A percentile compares a stretch with the other conserved stretches of the same genome.
Evolutionary conservation across 2,329 filamentous ascomycete species (phyloP).

Genomic region (Pseudofabraea citricarpa): DNA sequence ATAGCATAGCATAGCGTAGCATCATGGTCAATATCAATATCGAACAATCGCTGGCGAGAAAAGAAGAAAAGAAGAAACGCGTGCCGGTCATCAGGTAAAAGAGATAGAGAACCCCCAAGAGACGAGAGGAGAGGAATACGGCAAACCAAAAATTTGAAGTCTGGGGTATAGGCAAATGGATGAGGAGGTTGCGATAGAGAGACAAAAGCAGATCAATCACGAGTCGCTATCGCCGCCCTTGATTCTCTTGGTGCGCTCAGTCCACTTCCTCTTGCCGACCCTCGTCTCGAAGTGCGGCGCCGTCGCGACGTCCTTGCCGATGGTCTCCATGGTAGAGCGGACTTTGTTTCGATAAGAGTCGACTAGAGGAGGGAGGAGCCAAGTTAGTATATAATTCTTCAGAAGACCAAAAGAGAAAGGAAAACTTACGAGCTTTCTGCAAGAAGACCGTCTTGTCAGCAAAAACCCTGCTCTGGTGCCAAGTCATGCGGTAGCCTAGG

Average conservation of each 20-base stretch:
- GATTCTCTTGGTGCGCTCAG: slow-evolving; percentile 47
- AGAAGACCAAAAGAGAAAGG: neutral
- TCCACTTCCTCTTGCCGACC: slow-evolving; percentile 75
- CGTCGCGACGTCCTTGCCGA: slow-evolving; percentile 70
- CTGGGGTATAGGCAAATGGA: neutral
- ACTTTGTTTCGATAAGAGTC: slow-evolving; percentile 95
- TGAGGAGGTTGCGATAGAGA: too few species aligned
- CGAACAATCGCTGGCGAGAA: neutral
- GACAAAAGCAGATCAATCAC: neutral
- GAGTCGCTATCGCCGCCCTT: slow-evolving; percentile 11
- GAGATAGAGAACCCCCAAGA: neutral
- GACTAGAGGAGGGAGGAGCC: slow-evolving; percentile 48
- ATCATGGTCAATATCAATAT: too few species aligned
- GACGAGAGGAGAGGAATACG: neutral
- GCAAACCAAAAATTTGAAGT: neutral
- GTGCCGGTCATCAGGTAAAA: too few species aligned
- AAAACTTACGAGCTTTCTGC: slow-evolving; percentile 78
- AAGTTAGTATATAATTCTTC: slow-evolving; percentile 1
- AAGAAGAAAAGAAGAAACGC: neutral
- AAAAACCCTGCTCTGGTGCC: slow-evolving; percentile 92
- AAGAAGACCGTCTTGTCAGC: slow-evolving; percentile 81
- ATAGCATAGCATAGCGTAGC: too few species aligned
- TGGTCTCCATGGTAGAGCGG: slow-evolving; percentile 71
- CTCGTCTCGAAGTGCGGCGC: slow-evolving; percentile 88
- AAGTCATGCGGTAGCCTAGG: slow-evolving; percentile 90